Conservation (phyloP, 108 stramenopile species). For the Pseudonitzschia delicatissima region DNA sequence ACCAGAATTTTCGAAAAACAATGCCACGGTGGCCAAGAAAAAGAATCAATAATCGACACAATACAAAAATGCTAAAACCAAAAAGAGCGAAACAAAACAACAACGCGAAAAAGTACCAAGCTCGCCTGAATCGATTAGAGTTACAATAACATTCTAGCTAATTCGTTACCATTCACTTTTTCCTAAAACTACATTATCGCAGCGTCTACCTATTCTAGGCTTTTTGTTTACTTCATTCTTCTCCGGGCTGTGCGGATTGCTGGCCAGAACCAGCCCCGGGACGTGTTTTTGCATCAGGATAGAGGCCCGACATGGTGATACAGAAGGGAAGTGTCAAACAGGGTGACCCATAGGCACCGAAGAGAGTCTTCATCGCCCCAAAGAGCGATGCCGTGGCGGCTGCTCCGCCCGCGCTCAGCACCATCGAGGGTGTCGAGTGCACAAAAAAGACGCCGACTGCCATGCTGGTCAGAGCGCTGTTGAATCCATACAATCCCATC, state of each 20-base stretch:
- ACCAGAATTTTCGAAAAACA: constrained; percentile 36
- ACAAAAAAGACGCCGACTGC: constrained; percentile 78
- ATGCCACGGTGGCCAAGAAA: constrained; percentile 26
- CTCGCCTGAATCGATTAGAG: no score
- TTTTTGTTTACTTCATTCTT: constrained; percentile 36
- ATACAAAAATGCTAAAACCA: no score
- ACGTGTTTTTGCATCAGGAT: constrained; percentile 55
- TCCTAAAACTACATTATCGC: not conserved
- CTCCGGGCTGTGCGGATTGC: constrained; percentile 71
- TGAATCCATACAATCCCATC: constrained; percentile 72
- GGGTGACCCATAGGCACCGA: constrained; percentile 57
- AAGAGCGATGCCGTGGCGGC: constrained; percentile 66
- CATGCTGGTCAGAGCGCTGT: constrained; percentile 70
- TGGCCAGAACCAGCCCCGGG: constrained; percentile 51
- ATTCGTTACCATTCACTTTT: not conserved
- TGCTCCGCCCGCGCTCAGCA: constrained; percentile 58
- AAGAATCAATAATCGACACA: constrained; percentile 7
- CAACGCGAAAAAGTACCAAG: no score
- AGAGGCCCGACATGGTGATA: constrained; percentile 60
- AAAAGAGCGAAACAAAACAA: no score
- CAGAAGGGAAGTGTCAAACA: constrained; percentile 83
- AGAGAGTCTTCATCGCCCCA: constrained; percentile 60
- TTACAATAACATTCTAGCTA: not conserved
- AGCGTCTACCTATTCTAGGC: not conserved
- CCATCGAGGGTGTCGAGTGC: constrained; percentile 43